phyloP scores from a whole-genome alignment of 148 eudicot genomes.

The Limonium bicolor region DNA sequence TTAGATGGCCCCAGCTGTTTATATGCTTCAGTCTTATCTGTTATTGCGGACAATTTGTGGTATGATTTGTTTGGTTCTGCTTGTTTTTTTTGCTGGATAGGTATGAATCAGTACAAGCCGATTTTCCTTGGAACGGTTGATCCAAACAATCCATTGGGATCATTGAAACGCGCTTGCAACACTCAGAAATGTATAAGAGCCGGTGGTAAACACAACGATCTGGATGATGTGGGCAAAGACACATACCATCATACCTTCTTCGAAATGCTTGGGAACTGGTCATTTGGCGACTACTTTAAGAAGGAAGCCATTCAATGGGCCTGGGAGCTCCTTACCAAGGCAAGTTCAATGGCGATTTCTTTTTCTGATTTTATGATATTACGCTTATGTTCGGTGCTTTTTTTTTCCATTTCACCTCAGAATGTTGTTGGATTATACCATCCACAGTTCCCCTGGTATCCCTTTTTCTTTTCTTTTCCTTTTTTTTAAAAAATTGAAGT shows the following conservation, averaged over 20 bases:
- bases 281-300: constrained; percentile 92
- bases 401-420: no score
- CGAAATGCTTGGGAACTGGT: constrained; percentile 99
- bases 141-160: constrained; percentile 67
- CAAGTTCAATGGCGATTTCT: no score
- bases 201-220: constrained; percentile 97
- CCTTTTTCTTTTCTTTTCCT: no score
- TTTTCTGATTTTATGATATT: no score
- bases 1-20: no score
- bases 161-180: constrained; percentile 86
- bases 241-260: constrained; percentile 97
- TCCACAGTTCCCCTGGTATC: no score
- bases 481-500: no score
- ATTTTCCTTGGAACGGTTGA: constrained; percentile 84
- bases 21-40: no score
- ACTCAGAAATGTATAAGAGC: constrained; percentile 97
- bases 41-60: not conserved
- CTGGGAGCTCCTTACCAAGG: constrained; percentile 90
- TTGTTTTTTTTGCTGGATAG: constrained; percentile 15
- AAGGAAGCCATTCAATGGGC: constrained; percentile 86
- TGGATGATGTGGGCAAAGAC: constrained; percentile 97
- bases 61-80: not conserved
- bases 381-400: no score
- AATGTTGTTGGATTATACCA: no score
- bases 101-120: constrained; percentile 98